Evolutionary conservation across 805 yeast species (phyloP).

Genomic region (Yarrowia porcina): DNA sequence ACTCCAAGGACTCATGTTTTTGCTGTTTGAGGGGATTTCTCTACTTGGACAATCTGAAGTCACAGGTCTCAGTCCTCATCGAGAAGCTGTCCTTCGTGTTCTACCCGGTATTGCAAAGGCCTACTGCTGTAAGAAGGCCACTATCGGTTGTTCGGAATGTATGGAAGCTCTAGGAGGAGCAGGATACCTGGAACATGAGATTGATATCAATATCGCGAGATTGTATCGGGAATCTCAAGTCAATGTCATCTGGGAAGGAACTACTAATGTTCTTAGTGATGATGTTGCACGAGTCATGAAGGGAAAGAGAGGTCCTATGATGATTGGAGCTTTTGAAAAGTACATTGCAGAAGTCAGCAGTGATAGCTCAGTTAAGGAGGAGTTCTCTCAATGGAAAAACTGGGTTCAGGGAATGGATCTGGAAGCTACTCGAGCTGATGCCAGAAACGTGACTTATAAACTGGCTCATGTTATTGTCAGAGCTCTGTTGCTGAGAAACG

Average conservation of each 20-base stretch:
- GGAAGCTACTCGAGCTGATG: constrained; percentile 17
- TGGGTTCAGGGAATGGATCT: background rate
- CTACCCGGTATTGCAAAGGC: constrained; percentile 36
- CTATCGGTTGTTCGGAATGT: constrained; percentile 36
- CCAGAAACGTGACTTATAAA: constrained; percentile 12
- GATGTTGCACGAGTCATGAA: constrained; percentile 32
- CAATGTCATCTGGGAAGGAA: constrained; percentile 38
- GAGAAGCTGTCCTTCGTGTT: constrained; percentile 32
- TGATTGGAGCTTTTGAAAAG: constrained; percentile 3
- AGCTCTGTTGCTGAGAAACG: background rate
- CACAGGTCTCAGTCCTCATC: constrained; percentile 20
- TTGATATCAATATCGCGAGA: constrained; percentile 35
- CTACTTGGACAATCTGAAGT: constrained; percentile 34
- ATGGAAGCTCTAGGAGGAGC: constrained; percentile 39
- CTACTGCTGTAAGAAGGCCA: constrained; percentile 32
- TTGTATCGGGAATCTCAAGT: constrained; percentile 37
- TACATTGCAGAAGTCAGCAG: background rate
- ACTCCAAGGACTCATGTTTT: constrained; percentile 31
- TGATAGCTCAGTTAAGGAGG: background rate
- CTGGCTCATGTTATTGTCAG: background rate
- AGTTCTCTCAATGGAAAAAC: background rate
- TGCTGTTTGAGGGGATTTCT: constrained; percentile 32
- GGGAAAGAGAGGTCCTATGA: background rate
- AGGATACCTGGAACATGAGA: constrained; percentile 38
- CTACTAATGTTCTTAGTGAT: constrained; percentile 37